Base-by-base conservation (phyloP, 495 filamentous ascomycete species). In the Entonaema liquescens region DNA sequence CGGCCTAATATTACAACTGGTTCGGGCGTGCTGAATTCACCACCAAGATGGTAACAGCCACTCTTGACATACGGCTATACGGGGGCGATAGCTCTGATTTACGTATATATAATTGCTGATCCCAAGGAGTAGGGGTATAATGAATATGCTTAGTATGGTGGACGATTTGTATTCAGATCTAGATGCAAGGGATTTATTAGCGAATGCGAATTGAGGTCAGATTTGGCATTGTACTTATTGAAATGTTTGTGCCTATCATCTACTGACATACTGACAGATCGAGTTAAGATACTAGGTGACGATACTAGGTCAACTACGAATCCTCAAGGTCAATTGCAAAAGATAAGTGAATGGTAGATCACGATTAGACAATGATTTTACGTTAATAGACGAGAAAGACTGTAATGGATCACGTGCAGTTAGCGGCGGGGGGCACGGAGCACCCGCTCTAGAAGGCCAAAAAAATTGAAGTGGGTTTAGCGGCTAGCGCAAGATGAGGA, bases 321-420 rank as follows among this genome's bases (percentile, higher is more conserved):
- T 19, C 15, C 5, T n/a, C 8, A 25, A 25, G 44, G 44, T 25
- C 21, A 50, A 50, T 50, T 50, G 31, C n/a, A 36, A 35, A 26
- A 53, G 55, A 60, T 25, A 1, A 47, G 19, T 29, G 23, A 26
- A 26, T 53, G 17, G 9, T 29, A 29, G 49, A 17, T 26, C 12
- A 26, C 23, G 23, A 29, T 28, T 29, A 53, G 49, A 29, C 25
- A 5, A 53, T 7, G 23, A 28, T 23, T 19, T 47, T 21, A 23
- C 19, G 8, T 47, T 23, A 13, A 47, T 23, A 40, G 2, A 23
- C 15, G 5, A 3, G 29, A 28, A 28, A 28, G 52, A 33, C 28
- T 55, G 11, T 53, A 53, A 33, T 15, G n/a, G 1, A 65, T 72
- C 70, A 72, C 70, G 70, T 72, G 70, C 53, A n/a, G 23, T 50